phyloP scores from a whole-genome alignment of 73 alveolate genomes.

The Tetrahymena elliotti region DNA sequence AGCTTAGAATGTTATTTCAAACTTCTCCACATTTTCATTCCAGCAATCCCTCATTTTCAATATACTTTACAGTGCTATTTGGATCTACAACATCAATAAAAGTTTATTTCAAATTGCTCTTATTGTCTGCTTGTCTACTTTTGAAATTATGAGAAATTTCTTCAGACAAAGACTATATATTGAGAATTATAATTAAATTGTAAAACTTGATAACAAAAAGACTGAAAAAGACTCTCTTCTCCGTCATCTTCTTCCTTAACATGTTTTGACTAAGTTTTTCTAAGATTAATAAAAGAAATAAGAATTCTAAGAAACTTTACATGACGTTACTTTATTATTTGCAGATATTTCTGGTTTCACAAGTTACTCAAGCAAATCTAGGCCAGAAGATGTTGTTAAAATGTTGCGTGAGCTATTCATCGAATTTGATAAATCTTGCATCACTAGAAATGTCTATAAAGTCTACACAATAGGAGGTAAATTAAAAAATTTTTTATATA shows the following conservation, averaged over 20 bases:
- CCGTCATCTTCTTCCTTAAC: slow-evolving; percentile 30
- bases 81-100: not conserved
- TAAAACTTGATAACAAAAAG: slow-evolving; percentile 1
- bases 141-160: not conserved
- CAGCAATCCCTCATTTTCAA: not conserved
- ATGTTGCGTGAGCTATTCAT: slow-evolving; percentile 67
- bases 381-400: slow-evolving; percentile 72
- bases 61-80: not conserved
- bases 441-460: slow-evolving; percentile 63
- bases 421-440: slow-evolving; percentile 71
- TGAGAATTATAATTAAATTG: not conserved
- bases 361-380: slow-evolving; percentile 58
- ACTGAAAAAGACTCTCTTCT: slow-evolving; percentile 15
- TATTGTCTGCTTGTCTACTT: not conserved
- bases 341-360: slow-evolving; percentile 89
- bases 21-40: not conserved
- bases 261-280: slow-evolving; percentile 28
- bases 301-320: slow-evolving; percentile 63
- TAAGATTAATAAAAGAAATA: slow-evolving; percentile 57
- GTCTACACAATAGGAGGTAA: slow-evolving; percentile 72
- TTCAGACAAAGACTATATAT: not conserved
- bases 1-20: not conserved
- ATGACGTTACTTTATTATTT: slow-evolving; percentile 66
- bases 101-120: not conserved
- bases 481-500: not conserved